phyloP scores from a whole-genome alignment of 345 rosid species.

The Stellera chamaejasme region DNA sequence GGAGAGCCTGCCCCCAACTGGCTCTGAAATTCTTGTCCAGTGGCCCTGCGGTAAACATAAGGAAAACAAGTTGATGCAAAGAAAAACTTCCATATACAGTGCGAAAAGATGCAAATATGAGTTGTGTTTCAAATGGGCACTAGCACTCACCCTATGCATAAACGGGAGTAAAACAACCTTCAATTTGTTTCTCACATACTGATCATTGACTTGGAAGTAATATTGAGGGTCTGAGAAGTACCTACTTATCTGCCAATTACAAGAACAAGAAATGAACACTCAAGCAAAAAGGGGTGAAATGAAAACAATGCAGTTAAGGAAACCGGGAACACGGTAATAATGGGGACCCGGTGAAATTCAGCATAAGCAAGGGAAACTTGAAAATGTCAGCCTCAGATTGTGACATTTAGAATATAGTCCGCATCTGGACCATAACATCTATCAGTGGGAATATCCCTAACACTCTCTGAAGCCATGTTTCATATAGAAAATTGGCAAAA shows the following conservation, averaged over 20 bases:
- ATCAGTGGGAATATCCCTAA: too few relatives aligned
- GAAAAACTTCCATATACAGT: not conserved
- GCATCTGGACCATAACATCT: too few relatives aligned
- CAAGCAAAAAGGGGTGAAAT: conserved; percentile 1
- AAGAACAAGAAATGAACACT: not conserved
- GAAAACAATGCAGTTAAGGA: not conserved
- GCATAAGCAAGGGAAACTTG: too few relatives aligned
- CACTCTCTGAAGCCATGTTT: too few relatives aligned
- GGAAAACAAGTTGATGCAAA: conserved; percentile 6
- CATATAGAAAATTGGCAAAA: too few relatives aligned
- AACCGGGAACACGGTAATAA: not conserved
- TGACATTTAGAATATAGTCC: too few relatives aligned
- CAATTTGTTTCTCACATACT: conserved; percentile 94
- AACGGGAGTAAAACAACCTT: conserved; percentile 89
- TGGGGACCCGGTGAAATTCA: too few relatives aligned
- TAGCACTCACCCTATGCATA: conserved; percentile 68
- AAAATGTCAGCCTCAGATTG: too few relatives aligned
- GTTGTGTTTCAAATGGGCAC: not conserved
- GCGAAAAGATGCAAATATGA: too few relatives aligned
- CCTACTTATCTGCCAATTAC: conserved; percentile 60
- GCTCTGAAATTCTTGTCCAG: conserved; percentile 91
- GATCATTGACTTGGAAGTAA: conserved; percentile 96
- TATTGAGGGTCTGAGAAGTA: conserved; percentile 95
- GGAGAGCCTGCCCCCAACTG: conserved; percentile 95
- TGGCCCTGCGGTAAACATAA: conserved; percentile 53